These are phyloP conservation scores for Jackrogersella minutella DNA, from an alignment of 495 filamentous ascomycete genomes.

Conservation along the genomic window DNA sequence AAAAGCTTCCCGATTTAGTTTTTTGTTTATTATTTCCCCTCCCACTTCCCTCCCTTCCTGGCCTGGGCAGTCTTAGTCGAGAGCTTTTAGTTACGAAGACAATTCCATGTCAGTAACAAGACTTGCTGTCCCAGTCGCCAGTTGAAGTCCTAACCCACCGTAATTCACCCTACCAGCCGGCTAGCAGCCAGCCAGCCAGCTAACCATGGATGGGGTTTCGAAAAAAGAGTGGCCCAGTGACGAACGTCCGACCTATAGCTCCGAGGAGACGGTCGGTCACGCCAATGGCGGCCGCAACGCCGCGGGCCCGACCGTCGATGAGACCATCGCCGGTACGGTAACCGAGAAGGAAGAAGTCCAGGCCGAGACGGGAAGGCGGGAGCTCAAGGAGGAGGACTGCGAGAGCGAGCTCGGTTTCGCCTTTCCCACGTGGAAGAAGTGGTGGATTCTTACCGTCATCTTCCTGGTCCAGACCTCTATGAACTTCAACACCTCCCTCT, in stretches of 20 bases:
- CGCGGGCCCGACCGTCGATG: constrained; percentile 13
- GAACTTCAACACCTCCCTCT: constrained; percentile 84
- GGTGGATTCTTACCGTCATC: constrained; percentile 75
- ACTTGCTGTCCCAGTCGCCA: neutral
- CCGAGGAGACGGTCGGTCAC: constrained; percentile 38
- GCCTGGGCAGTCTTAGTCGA: constrained; percentile 14
- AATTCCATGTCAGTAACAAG: constrained; percentile 7
- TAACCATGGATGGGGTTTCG: constrained; percentile 23
- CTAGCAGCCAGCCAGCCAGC: neutral
- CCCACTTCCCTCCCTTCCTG: constrained; percentile 1
- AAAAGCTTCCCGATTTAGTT: neutral
- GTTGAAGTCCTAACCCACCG: neutral
- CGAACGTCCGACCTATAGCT: constrained; percentile 36
- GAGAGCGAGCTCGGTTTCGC: constrained; percentile 71
- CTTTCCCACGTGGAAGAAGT: constrained; percentile 75
- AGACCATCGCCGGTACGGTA: constrained; percentile 20
- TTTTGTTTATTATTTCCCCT: constrained; percentile 32
- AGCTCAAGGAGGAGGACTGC: constrained; percentile 69
- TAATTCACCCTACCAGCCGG: neutral
- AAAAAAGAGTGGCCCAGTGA: constrained; percentile 38
- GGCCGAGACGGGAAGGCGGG: constrained; percentile 52
- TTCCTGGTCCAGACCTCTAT: constrained; percentile 82
- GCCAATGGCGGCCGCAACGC: constrained; percentile 16
- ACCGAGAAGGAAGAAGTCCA: constrained; percentile 37
- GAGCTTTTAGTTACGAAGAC: constrained; percentile 6